phyloP scores from a whole-genome alignment of 257 asterid genomes.

The Solanum rostratum region DNA sequence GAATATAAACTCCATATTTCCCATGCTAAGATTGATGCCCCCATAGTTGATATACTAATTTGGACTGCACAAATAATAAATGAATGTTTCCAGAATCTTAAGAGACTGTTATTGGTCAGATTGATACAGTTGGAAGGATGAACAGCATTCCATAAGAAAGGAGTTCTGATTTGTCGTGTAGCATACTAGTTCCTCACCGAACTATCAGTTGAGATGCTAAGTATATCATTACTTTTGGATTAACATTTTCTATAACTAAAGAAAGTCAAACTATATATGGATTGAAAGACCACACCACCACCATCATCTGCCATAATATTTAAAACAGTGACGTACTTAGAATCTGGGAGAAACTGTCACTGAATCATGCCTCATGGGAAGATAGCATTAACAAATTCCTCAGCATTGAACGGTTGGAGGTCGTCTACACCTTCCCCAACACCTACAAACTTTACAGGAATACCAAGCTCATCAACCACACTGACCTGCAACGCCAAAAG shows the following conservation, averaged over 20 bases:
- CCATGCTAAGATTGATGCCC: background rate
- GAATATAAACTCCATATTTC: background rate
- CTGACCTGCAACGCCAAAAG: slow-evolving; percentile 48
- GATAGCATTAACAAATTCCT: slow-evolving; percentile 81
- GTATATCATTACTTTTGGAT: background rate
- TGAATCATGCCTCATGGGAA: slow-evolving; percentile 44
- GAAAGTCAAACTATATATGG: background rate
- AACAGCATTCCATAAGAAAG: background rate
- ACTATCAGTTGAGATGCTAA: background rate
- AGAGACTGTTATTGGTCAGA: background rate
- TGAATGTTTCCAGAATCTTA: background rate
- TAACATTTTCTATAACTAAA: background rate
- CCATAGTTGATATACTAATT: background rate
- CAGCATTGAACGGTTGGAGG: slow-evolving; percentile 87
- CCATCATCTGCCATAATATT: background rate
- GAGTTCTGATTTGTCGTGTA: background rate
- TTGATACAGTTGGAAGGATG: background rate
- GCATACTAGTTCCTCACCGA: background rate
- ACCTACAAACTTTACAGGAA: slow-evolving; percentile 92
- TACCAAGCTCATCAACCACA: slow-evolving; percentile 91
- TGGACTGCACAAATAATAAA: background rate
- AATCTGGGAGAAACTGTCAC: background rate
- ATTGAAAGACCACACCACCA: background rate
- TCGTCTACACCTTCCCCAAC: slow-evolving; percentile 87
- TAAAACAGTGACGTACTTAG: background rate